Base-by-base conservation (phyloP, 2,329 filamentous ascomycete genomes). In the Aspergillus arachidicola region DNA sequence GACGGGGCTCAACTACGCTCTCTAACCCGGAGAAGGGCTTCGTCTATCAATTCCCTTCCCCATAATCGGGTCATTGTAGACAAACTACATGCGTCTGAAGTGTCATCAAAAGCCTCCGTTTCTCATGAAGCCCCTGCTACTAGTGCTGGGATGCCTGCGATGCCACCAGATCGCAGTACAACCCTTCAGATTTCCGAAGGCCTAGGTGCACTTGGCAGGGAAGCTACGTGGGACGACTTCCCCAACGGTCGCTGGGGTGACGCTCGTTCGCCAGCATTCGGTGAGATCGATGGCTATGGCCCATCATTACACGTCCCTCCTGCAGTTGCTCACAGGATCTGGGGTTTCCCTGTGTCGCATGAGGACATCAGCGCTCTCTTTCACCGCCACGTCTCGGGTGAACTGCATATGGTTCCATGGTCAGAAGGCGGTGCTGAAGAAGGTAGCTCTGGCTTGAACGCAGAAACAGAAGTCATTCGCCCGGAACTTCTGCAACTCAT, bases 191-290 rank as follows among this genome's bases (percentile, higher is more conserved):
- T 97, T 62, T 97, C 94, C 0, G 94, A 98, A 80, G 94, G 95
- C 6, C 91, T 97, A 73, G 95, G 94, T 28, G 86, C 91, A 4
- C 83, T 97, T 7, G 95, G 94, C 12, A 87, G 95, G 57, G 94
- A 98, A 82, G 95, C 95, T 38, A 99, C 95, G 0, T 99, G 95
- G 95, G 95, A 99, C 73, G 95, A 99, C 72, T 99, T 93, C 78
- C 94, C 94, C 66, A 98, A 98, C 81, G 95, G 94, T 32, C 88
- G 94, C 60, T 98, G 94, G 89, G 94, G 94, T 75, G 94, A 97
- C 73, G 92, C 94, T 5, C 87, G 94, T 58, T 97, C 93, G 3
- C 93, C 93, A 1, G 94, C 94, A 0, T 98, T 96, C 75, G 94
- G 94, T 72, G 93, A 97, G 78, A 97, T 97, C 63, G 94, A 98